Conservation (phyloP, 139 green algal species). For the Closterium sp. region DNA sequence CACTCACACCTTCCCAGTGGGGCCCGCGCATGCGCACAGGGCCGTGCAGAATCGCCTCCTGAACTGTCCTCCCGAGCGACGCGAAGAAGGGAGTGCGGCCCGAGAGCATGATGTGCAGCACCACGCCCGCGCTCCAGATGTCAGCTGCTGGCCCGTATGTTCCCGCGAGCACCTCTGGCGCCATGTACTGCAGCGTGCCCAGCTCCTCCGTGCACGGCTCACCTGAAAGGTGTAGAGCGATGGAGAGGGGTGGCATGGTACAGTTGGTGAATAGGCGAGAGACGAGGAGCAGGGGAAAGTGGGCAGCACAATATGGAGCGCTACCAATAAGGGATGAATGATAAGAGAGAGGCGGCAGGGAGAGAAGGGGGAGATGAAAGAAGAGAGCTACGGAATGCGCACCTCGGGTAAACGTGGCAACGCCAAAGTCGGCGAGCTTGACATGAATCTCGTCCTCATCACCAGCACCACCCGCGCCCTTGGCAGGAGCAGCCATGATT, state of each 20-base stretch:
- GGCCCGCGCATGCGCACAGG: background rate
- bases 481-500: background rate
- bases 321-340: too few relatives aligned
- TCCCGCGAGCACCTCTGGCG: background rate
- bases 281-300: too few relatives aligned
- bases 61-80: background rate
- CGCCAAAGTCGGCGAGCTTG: background rate
- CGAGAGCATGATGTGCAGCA: background rate
- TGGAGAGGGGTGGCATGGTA: background rate
- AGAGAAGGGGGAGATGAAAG: background rate
- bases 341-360: too few relatives aligned
- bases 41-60: background rate
- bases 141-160: background rate
- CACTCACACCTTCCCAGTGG: background rate
- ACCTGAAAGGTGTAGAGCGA: background rate
- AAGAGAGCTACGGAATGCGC: background rate
- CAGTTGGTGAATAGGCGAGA: background rate
- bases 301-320: too few relatives aligned
- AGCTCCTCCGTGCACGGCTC: background rate
- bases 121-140: background rate
- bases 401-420: background rate
- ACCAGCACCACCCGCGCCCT: background rate
- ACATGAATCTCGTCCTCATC: background rate
- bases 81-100: background rate
- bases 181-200: background rate